Percentiles rank a stretch among this genome's conserved stretches.
Conservation (phyloP, 1,284 basidiomycete species). For the Tylopilus sp. region DNA sequence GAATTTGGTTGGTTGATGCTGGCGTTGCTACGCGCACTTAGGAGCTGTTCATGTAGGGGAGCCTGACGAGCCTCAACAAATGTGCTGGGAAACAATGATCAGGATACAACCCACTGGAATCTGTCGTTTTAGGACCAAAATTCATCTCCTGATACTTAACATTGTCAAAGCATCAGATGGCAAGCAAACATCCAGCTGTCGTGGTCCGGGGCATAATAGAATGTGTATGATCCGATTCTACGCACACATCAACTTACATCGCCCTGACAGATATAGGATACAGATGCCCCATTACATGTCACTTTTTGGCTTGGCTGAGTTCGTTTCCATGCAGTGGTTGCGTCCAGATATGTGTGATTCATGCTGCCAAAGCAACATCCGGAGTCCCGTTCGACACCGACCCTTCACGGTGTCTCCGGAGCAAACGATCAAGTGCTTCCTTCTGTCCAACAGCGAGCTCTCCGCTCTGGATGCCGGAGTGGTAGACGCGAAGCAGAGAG, state of each 20-base stretch:
- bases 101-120: too few relatives aligned
- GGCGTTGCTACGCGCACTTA: neutral
- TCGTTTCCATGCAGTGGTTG: neutral
- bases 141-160: neutral
- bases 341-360: neutral
- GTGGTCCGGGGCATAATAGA: neutral
- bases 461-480: constrained; percentile 83
- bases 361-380: constrained; percentile 11
- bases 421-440: constrained; percentile 77
- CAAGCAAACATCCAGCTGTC: neutral
- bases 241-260: constrained; percentile 10
- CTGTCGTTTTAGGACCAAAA: too few relatives aligned
- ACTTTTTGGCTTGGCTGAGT: constrained; percentile 16
- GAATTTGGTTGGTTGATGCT: neutral
- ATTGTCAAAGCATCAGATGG: neutral
- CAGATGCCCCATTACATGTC: constrained; percentile 10
- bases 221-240: neutral
- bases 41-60: too few relatives aligned
- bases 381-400: constrained; percentile 20
- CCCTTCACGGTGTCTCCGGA: constrained; percentile 64
- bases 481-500: constrained; percentile 91
- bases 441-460: constrained; percentile 85
- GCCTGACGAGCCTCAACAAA: too few relatives aligned
- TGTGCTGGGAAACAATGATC: too few relatives aligned
- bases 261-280: constrained; percentile 12